Evolutionary conservation across 2,329 filamentous ascomycete species (phyloP).

Genomic region (Colletotrichum tofieldiae): DNA sequence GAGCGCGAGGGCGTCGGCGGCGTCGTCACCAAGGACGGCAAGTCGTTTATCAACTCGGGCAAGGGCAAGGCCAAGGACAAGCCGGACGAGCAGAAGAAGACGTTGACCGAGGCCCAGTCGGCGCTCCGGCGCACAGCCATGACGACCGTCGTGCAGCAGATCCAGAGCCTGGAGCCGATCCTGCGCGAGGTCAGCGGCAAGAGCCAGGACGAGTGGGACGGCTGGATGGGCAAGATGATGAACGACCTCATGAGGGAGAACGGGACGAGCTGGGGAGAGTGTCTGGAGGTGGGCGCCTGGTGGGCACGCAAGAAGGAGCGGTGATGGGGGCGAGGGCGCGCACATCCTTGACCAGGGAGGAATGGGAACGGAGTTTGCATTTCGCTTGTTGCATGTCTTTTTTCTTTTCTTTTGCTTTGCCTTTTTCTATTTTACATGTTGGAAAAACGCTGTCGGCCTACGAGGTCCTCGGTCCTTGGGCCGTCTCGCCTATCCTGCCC

Average conservation of each 20-base stretch:
- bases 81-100: constrained; percentile 59
- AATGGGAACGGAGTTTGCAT: constrained; percentile 39
- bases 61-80: constrained; percentile 60
- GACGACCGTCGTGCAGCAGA: constrained; percentile 84
- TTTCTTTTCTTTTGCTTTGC: neutral
- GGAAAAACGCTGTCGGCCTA: neutral
- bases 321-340: neutral
- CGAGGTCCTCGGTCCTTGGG: neutral
- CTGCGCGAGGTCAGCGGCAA: constrained; percentile 88
- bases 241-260: constrained; percentile 84
- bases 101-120: constrained; percentile 77
- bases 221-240: constrained; percentile 91
- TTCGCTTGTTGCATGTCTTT: neutral
- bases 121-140: constrained; percentile 86
- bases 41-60: constrained; percentile 71
- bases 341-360: neutral
- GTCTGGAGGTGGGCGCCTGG: constrained; percentile 89
- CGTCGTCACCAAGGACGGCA: constrained; percentile 73
- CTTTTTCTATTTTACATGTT: neutral
- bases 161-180: constrained; percentile 87
- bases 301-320: constrained; percentile 81
- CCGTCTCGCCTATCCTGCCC: neutral
- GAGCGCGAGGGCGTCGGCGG: constrained; percentile 82
- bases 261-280: constrained; percentile 87
- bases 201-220: constrained; percentile 92